Percentiles rank a stretch among this genome's conserved stretches.
These are phyloP conservation scores for Logfia minima DNA, from an alignment of 129 eudicot species.

Conservation along the genomic window DNA sequence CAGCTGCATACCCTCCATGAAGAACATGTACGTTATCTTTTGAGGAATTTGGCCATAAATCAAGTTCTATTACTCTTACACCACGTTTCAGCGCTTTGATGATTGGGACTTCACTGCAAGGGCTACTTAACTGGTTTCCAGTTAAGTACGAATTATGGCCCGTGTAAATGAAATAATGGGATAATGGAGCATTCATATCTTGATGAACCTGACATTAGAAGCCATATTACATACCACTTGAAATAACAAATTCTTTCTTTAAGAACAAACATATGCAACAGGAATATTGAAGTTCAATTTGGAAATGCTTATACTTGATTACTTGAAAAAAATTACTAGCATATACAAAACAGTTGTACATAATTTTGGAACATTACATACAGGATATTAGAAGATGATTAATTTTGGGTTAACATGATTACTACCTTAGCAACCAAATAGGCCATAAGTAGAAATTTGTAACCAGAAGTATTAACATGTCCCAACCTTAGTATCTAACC, in stretches of 20 bases:
- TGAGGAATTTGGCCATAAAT: constrained; percentile 82
- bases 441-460: not conserved
- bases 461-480: constrained; percentile 2
- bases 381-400: too few relatives aligned
- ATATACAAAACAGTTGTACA: not conserved
- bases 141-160: constrained; percentile 94
- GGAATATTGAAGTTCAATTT: not conserved
- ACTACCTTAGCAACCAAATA: too few relatives aligned
- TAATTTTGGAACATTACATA: too few relatives aligned
- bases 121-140: constrained; percentile 87
- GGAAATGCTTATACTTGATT: not conserved
- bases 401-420: not conserved
- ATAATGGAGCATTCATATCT: constrained; percentile 81
- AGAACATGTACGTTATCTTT: constrained; percentile 69
- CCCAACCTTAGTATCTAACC: not conserved
- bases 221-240: not conserved
- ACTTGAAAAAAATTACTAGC: not conserved
- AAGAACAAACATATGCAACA: not conserved
- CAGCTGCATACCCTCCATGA: constrained; percentile 71
- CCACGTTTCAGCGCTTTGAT: constrained; percentile 74
- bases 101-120: constrained; percentile 82
- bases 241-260: not conserved
- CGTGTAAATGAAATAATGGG: constrained; percentile 86
- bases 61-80: constrained; percentile 83
- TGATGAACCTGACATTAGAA: constrained; percentile 60